Evolutionary conservation across 2,329 filamentous ascomycete genomes (phyloP).

Genomic region (Tolypocladium ophioglossoides): DNA sequence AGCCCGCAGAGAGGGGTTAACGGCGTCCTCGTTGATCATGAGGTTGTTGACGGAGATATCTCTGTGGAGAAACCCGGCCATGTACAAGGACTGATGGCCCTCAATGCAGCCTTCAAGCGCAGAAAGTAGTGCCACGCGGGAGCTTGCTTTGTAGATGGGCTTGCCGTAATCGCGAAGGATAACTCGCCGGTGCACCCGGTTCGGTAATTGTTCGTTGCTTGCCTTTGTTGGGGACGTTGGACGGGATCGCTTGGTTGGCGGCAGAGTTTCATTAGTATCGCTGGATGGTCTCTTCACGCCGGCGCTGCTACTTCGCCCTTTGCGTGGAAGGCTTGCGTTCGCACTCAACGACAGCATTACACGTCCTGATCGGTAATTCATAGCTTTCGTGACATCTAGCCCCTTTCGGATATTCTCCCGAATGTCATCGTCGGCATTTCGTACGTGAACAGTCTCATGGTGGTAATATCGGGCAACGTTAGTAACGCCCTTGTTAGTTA

Average conservation of each 20-base stretch:
- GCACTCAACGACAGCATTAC: background rate
- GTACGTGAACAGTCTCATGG: constrained; percentile 27
- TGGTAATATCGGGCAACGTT: constrained; percentile 28
- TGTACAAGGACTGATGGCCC: constrained; percentile 24
- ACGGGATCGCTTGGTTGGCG: too few species aligned
- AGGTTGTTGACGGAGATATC: constrained; percentile 36
- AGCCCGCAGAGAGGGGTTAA: constrained; percentile 23
- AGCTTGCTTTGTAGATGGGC: constrained; percentile 30
- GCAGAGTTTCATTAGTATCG: too few species aligned
- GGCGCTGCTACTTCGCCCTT: background rate
- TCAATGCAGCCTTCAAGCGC: constrained; percentile 25
- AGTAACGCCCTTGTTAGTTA: constrained; percentile 21
- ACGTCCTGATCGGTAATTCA: too few species aligned
- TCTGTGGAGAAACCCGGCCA: constrained; percentile 26
- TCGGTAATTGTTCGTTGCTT: constrained; percentile 8
- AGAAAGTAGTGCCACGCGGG: constrained; percentile 20
- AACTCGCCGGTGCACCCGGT: constrained; percentile 28
- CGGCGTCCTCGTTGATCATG: constrained; percentile 32
- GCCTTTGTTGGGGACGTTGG: too few species aligned
- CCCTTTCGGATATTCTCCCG: too few species aligned
- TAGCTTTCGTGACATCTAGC: too few species aligned
- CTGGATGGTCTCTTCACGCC: too few species aligned
- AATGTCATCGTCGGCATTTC: background rate
- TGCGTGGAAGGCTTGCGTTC: background rate
- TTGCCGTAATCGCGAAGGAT: constrained; percentile 29